Evolutionary conservation across 768 basidiomycete genomes (phyloP).

Genomic region (Trametes meyenii): DNA sequence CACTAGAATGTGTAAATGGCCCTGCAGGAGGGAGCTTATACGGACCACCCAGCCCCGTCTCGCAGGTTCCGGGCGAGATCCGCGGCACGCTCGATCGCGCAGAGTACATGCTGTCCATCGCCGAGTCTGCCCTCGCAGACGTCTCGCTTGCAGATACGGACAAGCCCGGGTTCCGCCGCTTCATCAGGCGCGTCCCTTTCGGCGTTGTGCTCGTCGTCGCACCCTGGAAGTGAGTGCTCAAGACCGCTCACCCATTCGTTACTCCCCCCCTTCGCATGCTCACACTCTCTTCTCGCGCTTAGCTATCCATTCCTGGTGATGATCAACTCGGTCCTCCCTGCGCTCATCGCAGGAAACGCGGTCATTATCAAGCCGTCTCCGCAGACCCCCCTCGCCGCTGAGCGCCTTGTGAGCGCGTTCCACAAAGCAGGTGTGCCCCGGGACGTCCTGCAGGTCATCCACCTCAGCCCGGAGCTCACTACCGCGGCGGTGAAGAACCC

Average conservation of each 20-base stretch:
- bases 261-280: neutral
- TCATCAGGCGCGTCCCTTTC: slow-evolving; percentile 80
- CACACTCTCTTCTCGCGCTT: neutral
- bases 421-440: slow-evolving; percentile 77
- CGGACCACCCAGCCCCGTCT: slow-evolving; percentile 62
- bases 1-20: neutral
- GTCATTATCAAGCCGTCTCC: slow-evolving; percentile 96
- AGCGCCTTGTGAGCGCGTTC: slow-evolving; percentile 73
- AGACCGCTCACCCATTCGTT: neutral
- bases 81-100: slow-evolving; percentile 81
- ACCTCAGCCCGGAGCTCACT: slow-evolving; percentile 67
- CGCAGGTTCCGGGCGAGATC: slow-evolving; percentile 79
- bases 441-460: slow-evolving; percentile 73
- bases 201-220: slow-evolving; percentile 89
- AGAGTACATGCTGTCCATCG: slow-evolving; percentile 83
- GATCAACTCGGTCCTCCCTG: slow-evolving; percentile 91
- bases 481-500: slow-evolving; percentile 64
- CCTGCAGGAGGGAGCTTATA: neutral
- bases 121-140: slow-evolving; percentile 71
- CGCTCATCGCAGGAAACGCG: slow-evolving; percentile 87
- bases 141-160: slow-evolving; percentile 75
- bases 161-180: slow-evolving; percentile 81
- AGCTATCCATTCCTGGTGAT: slow-evolving; percentile 91
- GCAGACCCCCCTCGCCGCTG: slow-evolving; percentile 89
- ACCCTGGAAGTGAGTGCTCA: slow-evolving; percentile 81